phyloP scores from a whole-genome alignment of 768 basidiomycete genomes.

The Hirschioporus abietinus region DNA sequence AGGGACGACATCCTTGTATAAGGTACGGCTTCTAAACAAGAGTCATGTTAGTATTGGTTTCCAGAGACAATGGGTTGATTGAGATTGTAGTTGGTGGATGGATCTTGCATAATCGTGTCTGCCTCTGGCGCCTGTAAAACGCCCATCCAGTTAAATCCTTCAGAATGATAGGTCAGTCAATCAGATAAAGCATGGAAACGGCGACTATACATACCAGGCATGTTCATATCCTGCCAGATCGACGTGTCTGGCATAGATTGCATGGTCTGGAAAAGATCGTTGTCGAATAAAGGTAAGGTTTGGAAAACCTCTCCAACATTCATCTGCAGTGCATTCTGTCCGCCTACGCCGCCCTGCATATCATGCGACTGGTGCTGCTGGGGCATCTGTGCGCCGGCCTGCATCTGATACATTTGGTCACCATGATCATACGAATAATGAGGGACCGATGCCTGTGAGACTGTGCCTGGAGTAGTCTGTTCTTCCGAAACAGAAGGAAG shows the following conservation, averaged over 20 bases:
- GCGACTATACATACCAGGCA: slow-evolving; percentile 41
- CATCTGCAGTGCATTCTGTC: slow-evolving; percentile 16
- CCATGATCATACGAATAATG: neutral
- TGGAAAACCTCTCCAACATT: slow-evolving; percentile 40
- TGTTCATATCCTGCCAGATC: slow-evolving; percentile 48
- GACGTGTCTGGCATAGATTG: slow-evolving; percentile 50
- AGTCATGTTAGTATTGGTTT: neutral
- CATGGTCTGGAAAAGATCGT: slow-evolving; percentile 55
- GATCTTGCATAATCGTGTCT: slow-evolving; percentile 14
- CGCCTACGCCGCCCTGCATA: neutral
- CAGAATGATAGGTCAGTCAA: neutral
- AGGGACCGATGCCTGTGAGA: neutral
- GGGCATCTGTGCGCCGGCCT: neutral
- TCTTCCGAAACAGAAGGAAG: neutral
- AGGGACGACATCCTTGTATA: neutral
- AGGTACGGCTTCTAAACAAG: neutral
- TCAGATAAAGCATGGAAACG: slow-evolving; percentile 1
- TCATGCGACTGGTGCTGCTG: neutral
- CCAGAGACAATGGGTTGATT: neutral
- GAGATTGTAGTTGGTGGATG: neutral
- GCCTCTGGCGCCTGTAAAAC: slow-evolving; percentile 25
- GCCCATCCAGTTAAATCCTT: slow-evolving; percentile 33
- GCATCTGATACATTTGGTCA: neutral
- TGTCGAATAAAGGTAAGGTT: slow-evolving; percentile 51
- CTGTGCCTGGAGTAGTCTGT: neutral